Base-by-base conservation (phyloP, 2,329 filamentous ascomycete genomes). In the Pseudofabraea citricarpa region DNA sequence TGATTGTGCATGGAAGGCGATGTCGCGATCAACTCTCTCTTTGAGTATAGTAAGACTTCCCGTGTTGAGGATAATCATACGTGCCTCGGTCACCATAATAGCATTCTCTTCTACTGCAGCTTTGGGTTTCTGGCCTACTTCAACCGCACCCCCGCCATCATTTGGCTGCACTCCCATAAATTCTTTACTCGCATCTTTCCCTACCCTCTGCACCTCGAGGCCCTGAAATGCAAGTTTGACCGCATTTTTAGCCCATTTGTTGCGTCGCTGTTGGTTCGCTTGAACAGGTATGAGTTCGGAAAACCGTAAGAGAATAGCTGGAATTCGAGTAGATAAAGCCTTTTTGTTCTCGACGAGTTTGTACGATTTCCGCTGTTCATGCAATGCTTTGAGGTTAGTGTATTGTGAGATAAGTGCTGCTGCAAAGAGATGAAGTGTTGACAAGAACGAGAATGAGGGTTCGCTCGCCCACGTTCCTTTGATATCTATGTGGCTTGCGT, bases 161-260 rank as follows among this genome's bases (percentile, higher is more conserved):
- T 16, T 27, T 22, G 15, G 36, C 13, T 21, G 36, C 31, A 16
- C 26, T 16, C n/a, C 31, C 27, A 18, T 29, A 22, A 16, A 36
- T 40, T 41, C 23, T 31, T 8, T 24, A 36, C n/a, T 32, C n/a
- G 16, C 32, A 20, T 21, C 5, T 18, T n/a, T 35, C 26, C 20
- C 36, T 27, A n/a, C 24, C 16, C 15, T 38, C 42, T 6, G 24
- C 21, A 48, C 40, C 40, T 61, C 56, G 5, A 60, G 44, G 13
- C 65, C 64, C 39, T 64, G 61, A 55, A 81, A 82, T n/a, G 67
- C 69, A 39, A 87, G 66, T 39, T 72, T 71, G 21, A 86, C 69
- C 26, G 72, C 70, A 46, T 85, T 74, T 31, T 71, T 68, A 2
- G 79, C 79, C 81, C 81, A 85, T 3, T 68, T 54, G 46, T 47